These are phyloP conservation scores for Schrenkiella parvula DNA, from an alignment of 345 rosid species.

Conservation along the genomic window DNA sequence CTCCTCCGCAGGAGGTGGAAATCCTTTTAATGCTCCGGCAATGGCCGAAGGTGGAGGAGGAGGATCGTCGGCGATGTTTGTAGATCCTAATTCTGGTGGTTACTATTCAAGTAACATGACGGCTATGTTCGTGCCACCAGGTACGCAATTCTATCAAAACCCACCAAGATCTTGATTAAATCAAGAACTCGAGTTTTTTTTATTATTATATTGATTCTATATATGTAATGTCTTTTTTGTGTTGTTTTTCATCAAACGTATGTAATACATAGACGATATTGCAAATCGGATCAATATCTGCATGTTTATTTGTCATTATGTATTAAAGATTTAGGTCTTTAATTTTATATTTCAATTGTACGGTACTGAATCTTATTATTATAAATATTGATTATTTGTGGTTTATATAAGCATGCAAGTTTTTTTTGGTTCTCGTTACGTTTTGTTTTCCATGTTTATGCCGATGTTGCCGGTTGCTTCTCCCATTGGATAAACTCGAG, in stretches of 20 bases:
- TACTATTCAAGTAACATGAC: conserved; percentile 30
- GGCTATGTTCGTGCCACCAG: conserved; percentile 33
- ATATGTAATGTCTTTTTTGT: conserved; percentile 8
- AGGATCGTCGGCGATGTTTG: conserved; percentile 25
- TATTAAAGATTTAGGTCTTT: conserved; percentile 9
- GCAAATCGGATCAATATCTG: conserved; percentile 20
- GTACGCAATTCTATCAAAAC: conserved; percentile 34
- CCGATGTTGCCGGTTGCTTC: conserved; percentile 33
- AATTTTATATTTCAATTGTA: conserved; percentile 1
- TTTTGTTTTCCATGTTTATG: conserved; percentile 21
- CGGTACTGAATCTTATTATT: conserved; percentile 15
- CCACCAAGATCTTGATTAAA: conserved; percentile 34
- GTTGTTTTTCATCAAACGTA: neutral
- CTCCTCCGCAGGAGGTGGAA: conserved; percentile 53
- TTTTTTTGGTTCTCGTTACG: conserved; percentile 28
- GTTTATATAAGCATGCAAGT: neutral
- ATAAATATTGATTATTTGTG: neutral
- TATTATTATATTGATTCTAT: neutral
- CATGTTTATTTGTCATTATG: conserved; percentile 9
- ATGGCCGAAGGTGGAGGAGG: conserved; percentile 14
- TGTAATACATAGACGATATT: conserved; percentile 18
- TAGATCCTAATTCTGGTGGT: conserved; percentile 32
- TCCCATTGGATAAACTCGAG: conserved; percentile 30
- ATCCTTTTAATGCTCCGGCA: conserved; percentile 3
- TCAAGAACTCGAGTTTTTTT: conserved; percentile 13